Conservation (phyloP, 73 alveolate genomes). For the Tetrahymena malaccensis region DNA sequence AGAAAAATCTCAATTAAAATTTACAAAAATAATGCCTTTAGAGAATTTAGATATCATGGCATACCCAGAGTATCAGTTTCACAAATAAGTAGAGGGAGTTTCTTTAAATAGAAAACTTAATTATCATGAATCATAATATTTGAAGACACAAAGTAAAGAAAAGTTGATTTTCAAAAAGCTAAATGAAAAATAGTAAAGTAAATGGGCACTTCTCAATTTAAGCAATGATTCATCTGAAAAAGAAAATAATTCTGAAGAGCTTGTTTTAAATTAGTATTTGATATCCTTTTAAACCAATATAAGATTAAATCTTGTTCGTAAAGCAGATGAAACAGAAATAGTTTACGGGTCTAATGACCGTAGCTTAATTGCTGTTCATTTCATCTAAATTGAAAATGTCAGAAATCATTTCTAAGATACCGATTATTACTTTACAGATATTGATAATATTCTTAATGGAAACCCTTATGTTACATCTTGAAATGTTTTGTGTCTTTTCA, state of each 20-base stretch:
- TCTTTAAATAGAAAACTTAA: background rate
- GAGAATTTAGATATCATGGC: background rate
- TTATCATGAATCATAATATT: background rate
- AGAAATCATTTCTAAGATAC: background rate
- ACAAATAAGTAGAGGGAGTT: background rate
- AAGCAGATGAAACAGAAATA: background rate
- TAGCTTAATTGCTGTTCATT: background rate
- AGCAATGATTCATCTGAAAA: background rate
- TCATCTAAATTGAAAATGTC: background rate
- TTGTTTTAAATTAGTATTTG: background rate
- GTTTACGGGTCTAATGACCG: background rate
- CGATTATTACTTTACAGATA: background rate
- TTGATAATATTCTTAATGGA: background rate
- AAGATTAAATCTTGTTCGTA: background rate
- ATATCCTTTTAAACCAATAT: background rate
- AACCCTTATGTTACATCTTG: background rate
- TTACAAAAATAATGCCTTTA: background rate
- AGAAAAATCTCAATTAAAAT: background rate
- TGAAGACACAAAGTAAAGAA: background rate
- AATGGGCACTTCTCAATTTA: background rate
- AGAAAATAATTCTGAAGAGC: background rate
- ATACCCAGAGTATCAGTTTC: background rate
- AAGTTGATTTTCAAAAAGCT: background rate
- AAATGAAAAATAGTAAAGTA: background rate
- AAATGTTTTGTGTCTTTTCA: background rate